Evolutionary conservation across 2,329 filamentous ascomycete genomes (phyloP), one percentile per base, ranked within the genome.

Genomic region (Xylariaceae sp.): DNA sequence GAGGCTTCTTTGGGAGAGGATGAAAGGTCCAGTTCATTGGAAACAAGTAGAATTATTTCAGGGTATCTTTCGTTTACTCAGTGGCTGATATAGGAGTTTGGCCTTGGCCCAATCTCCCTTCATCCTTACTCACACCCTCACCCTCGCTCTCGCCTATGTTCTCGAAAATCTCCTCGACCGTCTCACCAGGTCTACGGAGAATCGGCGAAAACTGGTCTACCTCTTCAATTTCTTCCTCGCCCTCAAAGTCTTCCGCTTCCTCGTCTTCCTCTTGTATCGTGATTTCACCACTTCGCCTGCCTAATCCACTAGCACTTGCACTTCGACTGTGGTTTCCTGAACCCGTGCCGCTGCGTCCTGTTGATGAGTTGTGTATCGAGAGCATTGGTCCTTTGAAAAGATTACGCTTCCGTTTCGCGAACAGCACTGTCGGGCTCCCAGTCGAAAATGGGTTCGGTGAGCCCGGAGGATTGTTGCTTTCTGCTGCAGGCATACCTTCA

Each of bases 371-470:
- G 11, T 78, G 79, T 43, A 87, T 78, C 62, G 83, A 82, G 26
- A 89, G 76, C 74, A 86, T 87, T 0, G 91, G 91, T 0, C 91
- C 91, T 71, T 94, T 94, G 78, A 96, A 95, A 2, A 93, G 73
- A 53, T 86, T 91, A 56, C 89, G 84, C 76, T 94, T 96, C 56
- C 91, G 78, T 71, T 92, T 92, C 1, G 91, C 91, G 69, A 95
- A 96, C 40, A 92, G 78, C 0, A 95, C 82, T 2, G 71, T 72
- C 4, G 73, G 73, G 40, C 68, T 72, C 3, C 87, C 86, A 0
- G 82, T 81, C 2, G 78, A 79, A 54, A 85, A 84, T 1, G 86
- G 87, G 21, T 82, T 86, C 1, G 83, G 82, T 4, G 82, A 86
- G 0, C 79, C 78, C 4, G 78, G 79, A 53, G 81, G 71, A 70